Base-by-base conservation (phyloP, 1,284 basidiomycete genomes). In the Ceratobasidium sp. region DNA sequence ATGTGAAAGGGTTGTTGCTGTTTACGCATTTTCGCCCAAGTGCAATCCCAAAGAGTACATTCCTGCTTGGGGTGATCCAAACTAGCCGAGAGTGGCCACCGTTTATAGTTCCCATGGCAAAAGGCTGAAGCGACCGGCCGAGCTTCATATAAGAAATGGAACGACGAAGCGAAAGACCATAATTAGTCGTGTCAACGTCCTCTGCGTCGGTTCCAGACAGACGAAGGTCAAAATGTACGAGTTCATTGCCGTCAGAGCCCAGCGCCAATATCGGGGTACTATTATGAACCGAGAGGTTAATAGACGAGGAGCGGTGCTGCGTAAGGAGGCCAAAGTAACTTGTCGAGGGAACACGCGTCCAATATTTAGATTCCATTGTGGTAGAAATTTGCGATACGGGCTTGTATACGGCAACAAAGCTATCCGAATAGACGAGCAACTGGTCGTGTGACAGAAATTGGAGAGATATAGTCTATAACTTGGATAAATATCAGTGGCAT, bases 381-480 rank as follows among this genome's bases (percentile, higher is more conserved):
- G 64, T 43, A n/a, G 64, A 35, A 29, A 38, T 27, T 3, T 25
- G 52, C 5, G 64, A 31, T n/a, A 34, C 29, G 13, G 64, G 64
- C 55, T 67, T 67, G 10, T 67, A 55, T 8, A 67, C 40, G 27
- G 52, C 64, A 31, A 67, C 45, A 42, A 55, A 67, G 22, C 50
- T 54, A 29, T 67, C 50, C 10, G 64, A 67, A 27, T 55, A 38
- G 31, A 67, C 40, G 12, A 67, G 31, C 17, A 67, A 22, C 35
- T 67, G 64, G 20, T 67, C 52, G 29, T 55, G 20, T 20, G 64
- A 38, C n/a, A 55, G 29, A 35, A 67, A 67, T 34, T 67, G 64
- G 6, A 67, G 50, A 7, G 52, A 45, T 45, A 55, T 45, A 43
- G 64, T 67, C 52, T 67, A 34, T 15, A 49, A 35, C 31, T 31